phyloP scores from a whole-genome alignment of 495 filamentous ascomycete genomes.

The Penicillium bovifimosum region DNA sequence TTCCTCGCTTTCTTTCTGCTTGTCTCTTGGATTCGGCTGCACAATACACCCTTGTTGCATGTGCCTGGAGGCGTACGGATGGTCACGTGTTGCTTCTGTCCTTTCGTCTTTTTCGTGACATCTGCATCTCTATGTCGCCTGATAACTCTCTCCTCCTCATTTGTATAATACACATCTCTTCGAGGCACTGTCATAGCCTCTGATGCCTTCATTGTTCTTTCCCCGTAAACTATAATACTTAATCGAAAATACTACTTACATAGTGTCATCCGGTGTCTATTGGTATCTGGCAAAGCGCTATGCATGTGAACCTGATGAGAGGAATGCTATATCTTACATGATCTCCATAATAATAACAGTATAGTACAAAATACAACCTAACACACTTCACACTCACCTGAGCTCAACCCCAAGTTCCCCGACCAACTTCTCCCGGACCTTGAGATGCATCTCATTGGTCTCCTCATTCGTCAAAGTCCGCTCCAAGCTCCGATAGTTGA shows the following conservation, averaged over 20 bases:
- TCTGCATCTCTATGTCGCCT: conserved; percentile 14
- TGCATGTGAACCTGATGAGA: background rate
- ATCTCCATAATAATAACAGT: conserved; percentile 5
- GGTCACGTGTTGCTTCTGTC: conserved; percentile 25
- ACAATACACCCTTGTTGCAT: conserved; percentile 39
- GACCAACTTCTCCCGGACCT: conserved; percentile 56
- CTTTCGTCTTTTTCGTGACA: conserved; percentile 20
- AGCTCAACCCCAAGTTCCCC: conserved; percentile 74
- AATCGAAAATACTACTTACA: background rate
- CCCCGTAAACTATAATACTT: background rate
- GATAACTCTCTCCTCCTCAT: conserved; percentile 34
- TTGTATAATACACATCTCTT: conserved; percentile 31
- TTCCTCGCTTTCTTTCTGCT: conserved; percentile 23
- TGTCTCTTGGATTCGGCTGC: conserved; percentile 33
- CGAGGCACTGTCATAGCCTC: conserved; percentile 6
- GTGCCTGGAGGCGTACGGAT: conserved; percentile 34
- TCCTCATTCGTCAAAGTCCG: conserved; percentile 78
- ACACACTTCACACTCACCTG: conserved; percentile 41
- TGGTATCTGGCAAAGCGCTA: background rate
- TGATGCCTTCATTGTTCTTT: conserved; percentile 3
- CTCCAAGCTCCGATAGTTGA: conserved; percentile 88
- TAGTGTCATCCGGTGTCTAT: background rate
- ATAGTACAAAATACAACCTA: conserved; percentile 14
- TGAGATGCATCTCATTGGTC: conserved; percentile 67
- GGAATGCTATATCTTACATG: conserved; percentile 18